Conservation (phyloP, 228 moss, liverwort and hornwort species). For the Sphagnum magellanicum region DNA sequence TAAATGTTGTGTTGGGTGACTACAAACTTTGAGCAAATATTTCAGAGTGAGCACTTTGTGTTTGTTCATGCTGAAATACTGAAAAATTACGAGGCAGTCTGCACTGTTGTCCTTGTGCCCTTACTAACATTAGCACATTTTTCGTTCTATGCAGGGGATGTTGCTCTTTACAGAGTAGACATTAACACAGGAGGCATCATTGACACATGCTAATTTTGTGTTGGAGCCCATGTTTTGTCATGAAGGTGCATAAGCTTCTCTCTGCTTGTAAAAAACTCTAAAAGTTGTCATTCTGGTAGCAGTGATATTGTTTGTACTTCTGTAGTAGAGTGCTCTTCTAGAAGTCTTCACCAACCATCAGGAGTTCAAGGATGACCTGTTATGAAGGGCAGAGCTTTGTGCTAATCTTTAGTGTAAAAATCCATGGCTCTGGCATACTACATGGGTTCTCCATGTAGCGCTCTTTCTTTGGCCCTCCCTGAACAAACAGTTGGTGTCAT, state of each 20-base stretch:
- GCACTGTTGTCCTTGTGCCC: too few species aligned
- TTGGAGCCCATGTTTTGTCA: slow-evolving; percentile 83
- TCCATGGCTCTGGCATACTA: slow-evolving; percentile 6
- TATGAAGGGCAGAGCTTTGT: neutral
- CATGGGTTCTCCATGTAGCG: slow-evolving; percentile 2
- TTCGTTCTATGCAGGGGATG: slow-evolving; percentile 54
- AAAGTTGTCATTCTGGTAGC: too few species aligned
- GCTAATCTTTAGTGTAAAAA: neutral
- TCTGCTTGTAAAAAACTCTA: too few species aligned
- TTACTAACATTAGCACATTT: too few species aligned
- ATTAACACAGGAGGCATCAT: slow-evolving; percentile 85
- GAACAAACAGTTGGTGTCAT: neutral
- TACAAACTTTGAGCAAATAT: neutral
- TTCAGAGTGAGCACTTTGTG: too few species aligned
- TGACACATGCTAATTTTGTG: slow-evolving; percentile 73
- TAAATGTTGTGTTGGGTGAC: neutral
- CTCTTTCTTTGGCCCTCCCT: neutral
- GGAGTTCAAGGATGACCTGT: neutral
- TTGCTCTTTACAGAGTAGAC: slow-evolving; percentile 77
- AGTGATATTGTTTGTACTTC: too few species aligned
- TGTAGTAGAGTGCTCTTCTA: too few species aligned
- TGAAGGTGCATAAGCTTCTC: slow-evolving; percentile 43
- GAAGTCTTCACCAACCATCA: too few species aligned
- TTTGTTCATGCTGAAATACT: too few species aligned
- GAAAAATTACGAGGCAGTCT: too few species aligned